Conservation (phyloP, 305 asterid genomes). For the Rubia balearica region DNA sequence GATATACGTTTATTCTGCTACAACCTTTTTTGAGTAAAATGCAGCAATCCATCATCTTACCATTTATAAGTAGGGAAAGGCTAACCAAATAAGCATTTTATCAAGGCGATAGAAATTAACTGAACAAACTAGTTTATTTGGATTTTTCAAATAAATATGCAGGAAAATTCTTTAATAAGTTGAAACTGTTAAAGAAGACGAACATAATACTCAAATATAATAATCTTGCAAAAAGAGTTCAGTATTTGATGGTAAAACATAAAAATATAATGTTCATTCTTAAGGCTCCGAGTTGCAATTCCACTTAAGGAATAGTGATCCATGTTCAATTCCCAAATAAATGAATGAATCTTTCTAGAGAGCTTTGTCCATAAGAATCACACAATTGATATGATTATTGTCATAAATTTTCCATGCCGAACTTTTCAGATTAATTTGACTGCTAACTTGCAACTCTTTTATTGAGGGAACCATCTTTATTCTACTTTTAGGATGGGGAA, state of each 20-base stretch:
- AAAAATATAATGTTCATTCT: neutral
- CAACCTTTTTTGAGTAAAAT: too few species aligned
- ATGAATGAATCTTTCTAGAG: neutral
- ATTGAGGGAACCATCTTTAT: neutral
- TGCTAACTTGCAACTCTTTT: neutral
- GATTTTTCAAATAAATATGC: neutral
- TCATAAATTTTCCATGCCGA: neutral
- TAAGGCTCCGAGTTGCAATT: conserved; percentile 1
- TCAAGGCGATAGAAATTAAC: neutral
- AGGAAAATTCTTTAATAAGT: neutral
- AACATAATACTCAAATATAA: neutral
- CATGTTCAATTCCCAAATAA: neutral
- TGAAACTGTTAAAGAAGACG: neutral
- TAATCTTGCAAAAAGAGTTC: neutral
- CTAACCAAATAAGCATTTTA: neutral
- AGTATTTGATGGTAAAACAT: neutral
- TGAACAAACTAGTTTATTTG: neutral
- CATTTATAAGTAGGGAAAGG: neutral
- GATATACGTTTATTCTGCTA: neutral
- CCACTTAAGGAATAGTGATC: neutral
- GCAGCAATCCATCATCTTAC: neutral
- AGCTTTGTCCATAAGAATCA: neutral
- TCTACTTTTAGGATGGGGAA: neutral
- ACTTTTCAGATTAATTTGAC: neutral
- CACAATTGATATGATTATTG: neutral